Conservation (phyloP, 2,329 filamentous ascomycete genomes). For the Cadophora gregata region DNA sequence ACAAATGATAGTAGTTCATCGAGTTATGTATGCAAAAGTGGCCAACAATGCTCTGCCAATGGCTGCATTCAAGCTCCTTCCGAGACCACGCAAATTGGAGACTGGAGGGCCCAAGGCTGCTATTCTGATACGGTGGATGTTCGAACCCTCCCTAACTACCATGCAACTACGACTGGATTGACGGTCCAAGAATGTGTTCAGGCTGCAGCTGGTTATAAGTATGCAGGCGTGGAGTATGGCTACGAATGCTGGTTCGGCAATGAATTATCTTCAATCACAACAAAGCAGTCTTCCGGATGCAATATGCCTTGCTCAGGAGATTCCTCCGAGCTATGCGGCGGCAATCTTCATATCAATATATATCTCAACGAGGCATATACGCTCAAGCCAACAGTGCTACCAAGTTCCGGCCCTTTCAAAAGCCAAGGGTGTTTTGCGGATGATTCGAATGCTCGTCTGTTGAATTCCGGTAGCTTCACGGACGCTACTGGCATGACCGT, state of each 20-base stretch:
- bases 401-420: not conserved
- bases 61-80: not conserved
- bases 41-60: not conserved
- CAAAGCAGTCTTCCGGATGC: not conserved
- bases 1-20: not conserved
- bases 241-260: not conserved
- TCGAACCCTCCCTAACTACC: not conserved
- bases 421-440: not conserved
- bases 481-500: not conserved
- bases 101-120: not conserved
- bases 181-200: not conserved
- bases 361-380: not conserved
- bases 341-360: not conserved
- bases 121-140: not conserved
- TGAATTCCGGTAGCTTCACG: not conserved
- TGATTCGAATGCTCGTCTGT: not conserved
- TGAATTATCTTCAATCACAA: not conserved
- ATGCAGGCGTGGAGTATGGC: not conserved
- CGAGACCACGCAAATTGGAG: not conserved
- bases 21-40: not conserved
- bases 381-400: not conserved
- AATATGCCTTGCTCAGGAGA: not conserved
- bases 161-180: not conserved
- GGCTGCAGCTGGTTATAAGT: not conserved
- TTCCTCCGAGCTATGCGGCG: not conserved